These are phyloP conservation scores for Aspergillus alliaceus DNA, from an alignment of 2,329 filamentous ascomycete species.

Conservation along the genomic window DNA sequence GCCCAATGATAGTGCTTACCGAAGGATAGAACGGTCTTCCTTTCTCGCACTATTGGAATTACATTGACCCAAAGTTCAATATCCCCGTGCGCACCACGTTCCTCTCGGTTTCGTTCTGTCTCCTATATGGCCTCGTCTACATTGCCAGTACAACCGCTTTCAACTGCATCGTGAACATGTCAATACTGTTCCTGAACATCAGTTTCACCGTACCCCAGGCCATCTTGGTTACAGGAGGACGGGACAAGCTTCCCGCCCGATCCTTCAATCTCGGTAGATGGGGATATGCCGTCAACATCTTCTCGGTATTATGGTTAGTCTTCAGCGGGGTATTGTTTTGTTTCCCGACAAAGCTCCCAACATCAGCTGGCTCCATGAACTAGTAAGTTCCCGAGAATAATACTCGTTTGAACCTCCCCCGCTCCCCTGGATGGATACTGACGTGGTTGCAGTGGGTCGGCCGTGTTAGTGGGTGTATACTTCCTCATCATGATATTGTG, in stretches of 20 bases:
- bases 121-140: constrained; percentile 38
- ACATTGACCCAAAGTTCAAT: constrained; percentile 9
- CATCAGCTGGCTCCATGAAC: constrained; percentile 49
- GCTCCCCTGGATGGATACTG: constrained; percentile 6
- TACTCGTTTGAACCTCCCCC: constrained; percentile 11
- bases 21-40: constrained; percentile 18
- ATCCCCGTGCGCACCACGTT: constrained; percentile 45
- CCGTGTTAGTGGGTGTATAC: constrained; percentile 37
- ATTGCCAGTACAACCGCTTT: constrained; percentile 40
- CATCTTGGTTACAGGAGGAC: constrained; percentile 41
- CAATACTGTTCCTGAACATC: constrained; percentile 35
- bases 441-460: constrained; percentile 25
- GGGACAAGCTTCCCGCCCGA: constrained; percentile 19
- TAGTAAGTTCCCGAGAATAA: constrained; percentile 35
- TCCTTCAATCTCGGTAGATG: constrained; percentile 32
- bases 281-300: constrained; percentile 40
- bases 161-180: constrained; percentile 42
- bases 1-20: no score
- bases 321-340: constrained; percentile 49
- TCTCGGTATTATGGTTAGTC: constrained; percentile 46
- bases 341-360: constrained; percentile 44
- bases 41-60: constrained; percentile 16
- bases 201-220: constrained; percentile 47
- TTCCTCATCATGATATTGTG: constrained; percentile 6
- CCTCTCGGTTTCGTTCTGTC: constrained; percentile 44